Evolutionary conservation across 2,329 filamentous ascomycete genomes (phyloP), one percentile per base, ranked within the genome.

Genomic region (Cladosporium cucumerinum): DNA sequence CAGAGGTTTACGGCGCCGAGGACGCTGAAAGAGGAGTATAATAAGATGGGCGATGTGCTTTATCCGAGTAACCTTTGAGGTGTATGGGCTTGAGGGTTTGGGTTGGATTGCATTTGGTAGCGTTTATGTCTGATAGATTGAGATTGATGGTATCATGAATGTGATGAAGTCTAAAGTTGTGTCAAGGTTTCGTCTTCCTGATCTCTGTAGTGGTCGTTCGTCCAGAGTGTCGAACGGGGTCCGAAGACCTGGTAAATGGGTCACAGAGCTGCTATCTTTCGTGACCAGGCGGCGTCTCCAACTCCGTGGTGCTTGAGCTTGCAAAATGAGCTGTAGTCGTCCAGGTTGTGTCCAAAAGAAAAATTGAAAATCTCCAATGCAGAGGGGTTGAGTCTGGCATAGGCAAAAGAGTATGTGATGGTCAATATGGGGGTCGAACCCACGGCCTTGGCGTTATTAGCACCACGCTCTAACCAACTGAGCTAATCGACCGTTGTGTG

Each of bases 11-110:
- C 85, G 52, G 85, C 82, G 67, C 82, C 84, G 79, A 77, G 84
- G 74, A 72, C 82, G 21, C 79, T 86, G 69, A 86, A 86, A 78
- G 84, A 86, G 76, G 82, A 85, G 68, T 84, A 85, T 66, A 70
- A 83, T 51, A 75, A 78, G 5, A 78, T 78, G 32, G 74, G 75
- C 46, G 78, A 80, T 74, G 82, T 85, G 8, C 70, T 73, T 66
- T 86, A 86, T 73, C 82, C 83, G 25, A 84, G 82, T 66, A 85
- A 86, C 70, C 54, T 39, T 21, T 62, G 26, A 62, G 48, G 5
- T 11, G 30, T 34, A 16, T 18, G 18, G 48, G 36, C 2, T n/a
- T n/a, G n/a, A n/a, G 12, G 11, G 26, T 1, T 52, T 52, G 10
- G 2, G 49, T 23, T 57, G 10, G 1, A 5, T 34, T 32, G 52